phyloP scores from a whole-genome alignment of 352 stramenopile genomes.

The Elongisporangium senticosum region DNA sequence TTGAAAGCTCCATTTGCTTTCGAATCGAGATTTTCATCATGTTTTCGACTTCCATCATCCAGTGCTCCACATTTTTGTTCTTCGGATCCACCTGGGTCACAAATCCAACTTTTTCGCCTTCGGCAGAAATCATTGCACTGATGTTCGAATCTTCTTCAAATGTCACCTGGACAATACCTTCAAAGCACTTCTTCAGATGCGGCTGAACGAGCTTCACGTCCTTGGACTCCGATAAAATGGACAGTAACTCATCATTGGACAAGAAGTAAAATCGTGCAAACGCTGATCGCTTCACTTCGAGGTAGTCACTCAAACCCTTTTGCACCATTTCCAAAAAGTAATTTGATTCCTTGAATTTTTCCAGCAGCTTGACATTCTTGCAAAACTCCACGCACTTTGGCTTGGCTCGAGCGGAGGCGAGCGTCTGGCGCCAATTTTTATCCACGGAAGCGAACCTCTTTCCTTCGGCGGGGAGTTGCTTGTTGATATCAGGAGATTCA shows the following conservation, averaged over 20 bases:
- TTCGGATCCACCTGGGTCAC: conserved; percentile 84
- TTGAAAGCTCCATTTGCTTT: conserved; percentile 88
- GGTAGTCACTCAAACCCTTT: conserved; percentile 93
- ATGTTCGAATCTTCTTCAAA: conserved; percentile 91
- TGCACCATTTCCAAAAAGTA: conserved; percentile 94
- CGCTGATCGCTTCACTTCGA: conserved; percentile 92
- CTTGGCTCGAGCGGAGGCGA: conserved; percentile 81
- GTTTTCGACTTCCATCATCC: conserved; percentile 93
- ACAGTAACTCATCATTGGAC: conserved; percentile 93
- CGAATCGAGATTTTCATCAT: conserved; percentile 92
- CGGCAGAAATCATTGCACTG: conserved; percentile 86
- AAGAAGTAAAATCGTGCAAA: conserved; percentile 95
- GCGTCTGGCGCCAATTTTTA: conserved; percentile 93
- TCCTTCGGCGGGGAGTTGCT: conserved; percentile 91
- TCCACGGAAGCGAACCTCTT: conserved; percentile 94
- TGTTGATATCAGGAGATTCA: conserved; percentile 94
- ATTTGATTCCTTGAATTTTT: conserved; percentile 91
- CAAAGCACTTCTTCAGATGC: conserved; percentile 95
- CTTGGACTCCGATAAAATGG: conserved; percentile 94
- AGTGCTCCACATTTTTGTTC: conserved; percentile 93
- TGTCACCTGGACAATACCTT: conserved; percentile 90
- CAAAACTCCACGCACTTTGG: conserved; percentile 88
- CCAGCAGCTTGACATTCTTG: conserved; percentile 89
- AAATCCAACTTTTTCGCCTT: conserved; percentile 89
- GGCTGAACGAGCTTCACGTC: conserved; percentile 93